Percentiles rank a stretch among this genome's conserved stretches.
phyloP scores from a whole-genome alignment of 108 stramenopile genomes.

The Hondaea fermentalgiana region DNA sequence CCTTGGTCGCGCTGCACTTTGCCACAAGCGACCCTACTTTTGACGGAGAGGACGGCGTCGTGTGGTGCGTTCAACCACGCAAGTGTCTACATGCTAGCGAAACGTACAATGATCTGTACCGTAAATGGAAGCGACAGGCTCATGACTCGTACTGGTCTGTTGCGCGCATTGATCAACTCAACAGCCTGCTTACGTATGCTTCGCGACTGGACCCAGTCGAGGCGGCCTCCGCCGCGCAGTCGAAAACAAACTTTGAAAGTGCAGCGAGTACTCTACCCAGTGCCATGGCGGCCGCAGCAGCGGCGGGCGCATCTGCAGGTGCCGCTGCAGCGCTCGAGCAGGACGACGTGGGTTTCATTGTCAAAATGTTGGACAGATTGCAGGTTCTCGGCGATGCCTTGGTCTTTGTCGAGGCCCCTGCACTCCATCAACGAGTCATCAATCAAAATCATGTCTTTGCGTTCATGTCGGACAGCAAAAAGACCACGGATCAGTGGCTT shows the following conservation, averaged over 20 bases:
- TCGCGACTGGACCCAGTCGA: not conserved
- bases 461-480: not conserved
- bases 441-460: conserved; percentile 15
- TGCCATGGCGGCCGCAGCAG: too few species aligned
- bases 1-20: not conserved
- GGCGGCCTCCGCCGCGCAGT: not conserved
- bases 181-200: not conserved
- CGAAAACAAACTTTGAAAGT: too few species aligned
- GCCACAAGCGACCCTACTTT: not conserved
- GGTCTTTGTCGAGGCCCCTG: not conserved
- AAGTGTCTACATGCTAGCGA: not conserved
- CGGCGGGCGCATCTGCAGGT: too few species aligned
- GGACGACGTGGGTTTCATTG: not conserved
- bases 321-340: not conserved
- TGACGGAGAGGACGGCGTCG: not conserved
- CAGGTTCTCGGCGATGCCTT: not conserved
- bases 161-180: not conserved
- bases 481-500: not conserved
- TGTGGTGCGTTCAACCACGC: not conserved
- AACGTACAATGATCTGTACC: not conserved
- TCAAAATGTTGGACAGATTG: not conserved
- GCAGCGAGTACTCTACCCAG: too few species aligned
- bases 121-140: not conserved
- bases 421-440: not conserved
- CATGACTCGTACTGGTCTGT: not conserved